Base-by-base conservation (phyloP, 2,329 filamentous ascomycete species). In the Fusarium falciforme region DNA sequence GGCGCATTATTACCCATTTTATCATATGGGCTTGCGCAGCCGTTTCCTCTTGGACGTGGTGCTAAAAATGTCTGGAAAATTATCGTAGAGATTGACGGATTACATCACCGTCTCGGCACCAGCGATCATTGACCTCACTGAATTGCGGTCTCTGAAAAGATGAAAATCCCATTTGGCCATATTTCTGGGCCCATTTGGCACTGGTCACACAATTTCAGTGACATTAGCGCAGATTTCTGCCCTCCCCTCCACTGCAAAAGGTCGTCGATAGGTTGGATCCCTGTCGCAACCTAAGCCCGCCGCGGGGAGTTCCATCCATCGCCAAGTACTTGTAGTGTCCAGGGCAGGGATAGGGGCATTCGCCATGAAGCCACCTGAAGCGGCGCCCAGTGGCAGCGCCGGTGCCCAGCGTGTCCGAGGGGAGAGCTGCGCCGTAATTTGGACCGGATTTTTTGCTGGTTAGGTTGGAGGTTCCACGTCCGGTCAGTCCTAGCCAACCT, bases 251-350 rank as follows among this genome's bases (percentile, higher is more conserved):
- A 36, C 22, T 47, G 42, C 42, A 25, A 44, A 36, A 61, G 22
- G 33, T n/a, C 47, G 40, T 64, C n/a, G 59, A 49, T 29, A 52
- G 42, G 17, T 71, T 52, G 59, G 59, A 64, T 61, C 59, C 47
- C 22, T 52, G 64, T 64, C 42, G 42, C 14, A 47, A 62, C 58
- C 38, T 22, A 62, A 63, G 54, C 54, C 62, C 33, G 58, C 16
- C 71, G 27, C 61, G 52, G 67, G 71, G 64, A 72, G 59, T 65
- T 61, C 54, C 40, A 60, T 72, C 36, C 33, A 38, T 52, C 64
- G 38, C 55, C 52, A 42, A 42, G 61, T 59, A 61, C 35, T 35
- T 47, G 52, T 29, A n/a, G 27, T 20, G 20, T 33, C 31, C 59
- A 49, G 29, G 33, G 35, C 47, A 63, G 42, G 61, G 61, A 63